Evolutionary conservation across 805 yeast species (phyloP).

Genomic region (Candida hungchunana): DNA sequence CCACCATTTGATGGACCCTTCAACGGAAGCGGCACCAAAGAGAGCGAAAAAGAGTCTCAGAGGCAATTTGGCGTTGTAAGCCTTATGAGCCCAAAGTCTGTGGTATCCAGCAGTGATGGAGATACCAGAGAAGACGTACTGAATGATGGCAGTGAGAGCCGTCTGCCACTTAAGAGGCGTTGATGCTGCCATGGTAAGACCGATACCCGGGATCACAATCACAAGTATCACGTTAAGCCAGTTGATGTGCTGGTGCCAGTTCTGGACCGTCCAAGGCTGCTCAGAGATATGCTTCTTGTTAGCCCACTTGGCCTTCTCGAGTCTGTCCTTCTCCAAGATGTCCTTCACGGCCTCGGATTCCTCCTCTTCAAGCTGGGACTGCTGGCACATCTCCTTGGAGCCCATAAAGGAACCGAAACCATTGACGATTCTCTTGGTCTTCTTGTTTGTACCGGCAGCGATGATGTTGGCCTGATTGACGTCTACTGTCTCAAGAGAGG

Average conservation of each 20-base stretch:
- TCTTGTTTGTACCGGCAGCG: constrained; percentile 78
- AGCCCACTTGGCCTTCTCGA: constrained; percentile 36
- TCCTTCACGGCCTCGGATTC: constrained; percentile 45
- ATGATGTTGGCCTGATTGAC: constrained; percentile 68
- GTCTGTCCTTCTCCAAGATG: constrained; percentile 41
- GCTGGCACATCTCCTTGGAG: constrained; percentile 63
- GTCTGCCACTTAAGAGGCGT: constrained; percentile 42
- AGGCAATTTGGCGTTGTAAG: constrained; percentile 62
- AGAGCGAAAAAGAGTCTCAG: constrained; percentile 63
- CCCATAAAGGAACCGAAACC: constrained; percentile 83
- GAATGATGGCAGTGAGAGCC: constrained; percentile 33
- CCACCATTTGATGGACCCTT: constrained; percentile 91
- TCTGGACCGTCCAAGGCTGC: constrained; percentile 68
- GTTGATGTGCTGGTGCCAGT: constrained; percentile 73
- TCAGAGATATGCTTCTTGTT: constrained; percentile 60
- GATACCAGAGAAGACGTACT: constrained; percentile 60
- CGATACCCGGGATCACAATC: constrained; percentile 53
- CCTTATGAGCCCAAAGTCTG: constrained; percentile 73
- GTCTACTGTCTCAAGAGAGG: constrained; percentile 45
- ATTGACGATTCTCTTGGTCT: constrained; percentile 67
- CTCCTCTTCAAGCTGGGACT: constrained; percentile 51
- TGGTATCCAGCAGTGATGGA: constrained; percentile 86
- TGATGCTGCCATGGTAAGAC: constrained; percentile 39
- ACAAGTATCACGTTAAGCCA: constrained; percentile 74
- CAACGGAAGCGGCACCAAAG: constrained; percentile 80